phyloP scores from a whole-genome alignment of 1,139 yeast genomes.

The Magnusiomyces tetraspermus region DNA sequence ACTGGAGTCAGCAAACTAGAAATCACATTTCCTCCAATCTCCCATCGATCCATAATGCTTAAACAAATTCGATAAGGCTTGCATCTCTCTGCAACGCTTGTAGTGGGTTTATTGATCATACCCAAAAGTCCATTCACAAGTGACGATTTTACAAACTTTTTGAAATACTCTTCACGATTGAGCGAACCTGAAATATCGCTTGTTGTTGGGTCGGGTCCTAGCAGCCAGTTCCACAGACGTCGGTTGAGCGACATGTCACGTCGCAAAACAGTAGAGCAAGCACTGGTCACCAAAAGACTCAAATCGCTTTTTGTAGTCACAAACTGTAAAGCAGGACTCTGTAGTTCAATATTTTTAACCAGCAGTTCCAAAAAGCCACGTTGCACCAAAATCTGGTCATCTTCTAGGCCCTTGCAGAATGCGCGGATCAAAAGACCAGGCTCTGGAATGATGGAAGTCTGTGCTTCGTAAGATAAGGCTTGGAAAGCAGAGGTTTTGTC shows the following conservation, averaged over 20 bases:
- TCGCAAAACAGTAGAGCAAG: conserved; percentile 59
- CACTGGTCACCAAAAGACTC: conserved; percentile 49
- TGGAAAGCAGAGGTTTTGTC: conserved; percentile 14
- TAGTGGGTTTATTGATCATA: conserved; percentile 35
- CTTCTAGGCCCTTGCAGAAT: conserved; percentile 55
- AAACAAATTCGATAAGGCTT: conserved; percentile 55
- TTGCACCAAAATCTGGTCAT: conserved; percentile 60
- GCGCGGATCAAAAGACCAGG: conserved; percentile 72
- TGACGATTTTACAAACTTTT: conserved; percentile 42
- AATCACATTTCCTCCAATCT: conserved; percentile 64
- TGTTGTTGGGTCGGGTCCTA: conserved; percentile 52
- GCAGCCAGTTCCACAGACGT: conserved; percentile 83
- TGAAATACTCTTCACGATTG: conserved; percentile 47
- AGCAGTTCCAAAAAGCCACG: conserved; percentile 84
- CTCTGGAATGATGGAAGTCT: conserved; percentile 58
- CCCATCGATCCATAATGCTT: conserved; percentile 88
- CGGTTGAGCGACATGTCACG: conserved; percentile 91
- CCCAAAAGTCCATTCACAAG: conserved; percentile 46
- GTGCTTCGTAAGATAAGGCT: conserved; percentile 45
- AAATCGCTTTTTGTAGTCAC: conserved; percentile 46
- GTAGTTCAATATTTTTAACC: conserved; percentile 55
- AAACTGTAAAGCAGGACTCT: conserved; percentile 46
- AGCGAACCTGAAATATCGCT: conserved; percentile 11
- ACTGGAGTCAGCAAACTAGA: conserved; percentile 64
- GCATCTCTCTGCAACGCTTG: conserved; percentile 31